A percentile compares a stretch with the other conserved stretches of the same genome.
phyloP scores from a whole-genome alignment of 164 flowering plant genomes.

The Cinnamomum micranthum region DNA sequence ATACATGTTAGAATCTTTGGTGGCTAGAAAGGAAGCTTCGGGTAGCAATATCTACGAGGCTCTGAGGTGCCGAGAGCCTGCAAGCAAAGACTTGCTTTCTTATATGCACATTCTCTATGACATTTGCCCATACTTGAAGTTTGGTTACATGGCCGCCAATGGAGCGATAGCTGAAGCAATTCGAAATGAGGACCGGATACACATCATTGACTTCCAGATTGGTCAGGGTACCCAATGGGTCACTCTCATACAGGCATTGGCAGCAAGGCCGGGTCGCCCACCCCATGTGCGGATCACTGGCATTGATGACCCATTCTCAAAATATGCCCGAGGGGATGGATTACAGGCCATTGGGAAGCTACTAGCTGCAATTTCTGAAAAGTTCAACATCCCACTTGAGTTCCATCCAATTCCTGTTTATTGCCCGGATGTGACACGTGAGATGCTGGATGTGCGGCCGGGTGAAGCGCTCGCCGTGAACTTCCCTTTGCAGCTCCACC shows the following conservation, averaged over 20 bases:
- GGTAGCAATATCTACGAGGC: slow-evolving; percentile 30
- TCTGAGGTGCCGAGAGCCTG: slow-evolving; percentile 51
- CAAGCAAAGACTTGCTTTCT: slow-evolving; percentile 55
- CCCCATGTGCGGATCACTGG: slow-evolving; percentile 73
- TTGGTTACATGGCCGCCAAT: slow-evolving; percentile 86
- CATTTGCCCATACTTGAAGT: slow-evolving; percentile 75
- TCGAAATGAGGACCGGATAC: slow-evolving; percentile 53
- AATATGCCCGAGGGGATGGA: slow-evolving; percentile 62
- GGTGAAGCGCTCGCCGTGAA: slow-evolving; percentile 81
- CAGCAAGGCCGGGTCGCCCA: slow-evolving; percentile 67
- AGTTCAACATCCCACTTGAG: slow-evolving; percentile 55
- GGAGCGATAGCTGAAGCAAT: slow-evolving; percentile 83
- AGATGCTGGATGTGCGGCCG: slow-evolving; percentile 57
- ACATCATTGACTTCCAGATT: slow-evolving; percentile 74
- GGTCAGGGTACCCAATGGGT: slow-evolving; percentile 76
- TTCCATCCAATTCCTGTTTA: slow-evolving; percentile 56
- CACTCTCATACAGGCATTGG: slow-evolving; percentile 67
- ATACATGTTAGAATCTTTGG: slow-evolving; percentile 40
- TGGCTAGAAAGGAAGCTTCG: slow-evolving; percentile 30
- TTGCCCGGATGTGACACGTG: slow-evolving; percentile 38
- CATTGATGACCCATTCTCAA: slow-evolving; percentile 59
- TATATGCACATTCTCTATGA: slow-evolving; percentile 73
- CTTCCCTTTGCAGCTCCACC: slow-evolving; percentile 70
- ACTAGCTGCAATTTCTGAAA: slow-evolving; percentile 45
- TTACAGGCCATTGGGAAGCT: slow-evolving; percentile 46